Percentiles rank a stretch among this genome's conserved stretches.
Conservation (phyloP, 768 basidiomycete genomes). For the Epithele typhae region DNA sequence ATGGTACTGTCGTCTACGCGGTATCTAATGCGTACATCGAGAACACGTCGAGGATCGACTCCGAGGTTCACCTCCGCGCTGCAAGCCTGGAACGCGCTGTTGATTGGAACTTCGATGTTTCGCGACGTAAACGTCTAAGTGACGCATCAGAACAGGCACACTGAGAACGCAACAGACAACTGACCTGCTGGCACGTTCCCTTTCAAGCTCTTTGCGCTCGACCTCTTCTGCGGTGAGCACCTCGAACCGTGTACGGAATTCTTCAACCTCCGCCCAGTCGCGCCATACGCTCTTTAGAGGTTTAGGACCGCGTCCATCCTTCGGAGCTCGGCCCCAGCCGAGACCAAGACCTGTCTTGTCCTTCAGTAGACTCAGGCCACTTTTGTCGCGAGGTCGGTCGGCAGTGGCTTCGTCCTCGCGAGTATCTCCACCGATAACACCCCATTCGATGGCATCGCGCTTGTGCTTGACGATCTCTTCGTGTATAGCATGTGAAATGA, state of each 20-base stretch:
- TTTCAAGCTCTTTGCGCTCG: slow-evolving; percentile 83
- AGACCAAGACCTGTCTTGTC: slow-evolving; percentile 81
- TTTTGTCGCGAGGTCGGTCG: slow-evolving; percentile 40
- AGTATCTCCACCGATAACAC: slow-evolving; percentile 64
- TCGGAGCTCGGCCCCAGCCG: slow-evolving; percentile 72
- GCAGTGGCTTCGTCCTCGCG: slow-evolving; percentile 26
- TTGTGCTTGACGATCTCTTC: slow-evolving; percentile 96
- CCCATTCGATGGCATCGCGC: slow-evolving; percentile 92
- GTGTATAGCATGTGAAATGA: slow-evolving; percentile 90
- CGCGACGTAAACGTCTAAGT: slow-evolving; percentile 53
- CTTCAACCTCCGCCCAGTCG: slow-evolving; percentile 90
- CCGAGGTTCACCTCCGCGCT: no score
- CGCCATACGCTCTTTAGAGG: slow-evolving; percentile 86
- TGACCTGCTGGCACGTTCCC: slow-evolving; percentile 75
- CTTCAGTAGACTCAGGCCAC: slow-evolving; percentile 56
- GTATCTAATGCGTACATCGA: no score
- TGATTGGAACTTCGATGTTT: slow-evolving; percentile 64
- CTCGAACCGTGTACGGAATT: slow-evolving; percentile 86
- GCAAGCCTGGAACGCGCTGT: slow-evolving; percentile 13
- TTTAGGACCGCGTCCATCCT: slow-evolving; percentile 77
- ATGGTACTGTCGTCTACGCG: no score
- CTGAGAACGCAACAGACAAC: slow-evolving; percentile 16
- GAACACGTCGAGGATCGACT: no score
- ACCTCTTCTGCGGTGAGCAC: slow-evolving; percentile 88
- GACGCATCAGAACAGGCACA: neutral